Evolutionary conservation across 2,329 filamentous ascomycete species (phyloP), one percentile per base, ranked within the genome.

Genomic region (Pseudogymnoascus destructans): DNA sequence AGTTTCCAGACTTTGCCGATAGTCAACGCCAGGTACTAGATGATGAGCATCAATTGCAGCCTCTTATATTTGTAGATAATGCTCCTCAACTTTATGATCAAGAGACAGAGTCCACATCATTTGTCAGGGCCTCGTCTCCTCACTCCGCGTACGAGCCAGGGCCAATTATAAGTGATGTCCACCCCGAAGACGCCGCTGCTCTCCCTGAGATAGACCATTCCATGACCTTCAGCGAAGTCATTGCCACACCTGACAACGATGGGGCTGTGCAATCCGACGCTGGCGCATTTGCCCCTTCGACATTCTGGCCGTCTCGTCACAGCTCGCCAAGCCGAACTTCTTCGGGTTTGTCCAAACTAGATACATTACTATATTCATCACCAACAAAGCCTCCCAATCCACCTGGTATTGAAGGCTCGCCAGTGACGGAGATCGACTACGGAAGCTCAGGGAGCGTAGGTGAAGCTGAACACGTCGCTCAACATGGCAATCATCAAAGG

Each of bases 401-500:
- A 19, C n/a, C 15, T 11, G 46, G 32, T 52, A 17, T 32, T 17
- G 46, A 30, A 10, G 61, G 60, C 17, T 66, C 65, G 5, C 64
- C 67, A 11, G 54, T 64, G 1, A 69, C 67, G 9, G 68, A 70
- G 38, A 66, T 68, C 36, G 66, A 66, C 5, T 68, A 68, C 57
- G 68, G 68, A 32, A 68, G 67, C 9, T 68, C 65, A 13, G 67
- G 65, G 35, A 49, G 56, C 33, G 6, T 58, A 8, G 59, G 38
- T 30, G 64, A 61, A 13, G 59, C 57, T 56, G 63, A 57, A 52
- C 25, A 30, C 4, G 9, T 19, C 25, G 15, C 30, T 52, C 46
- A 11, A 19, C 25, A 17, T 30, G 25, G 74, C 17, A 36, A 40
- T 40, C 68, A 71, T 60, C 72, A 80, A 60, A 73, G 79, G 35